phyloP scores from a whole-genome alignment of 371 early-diverging fungal genomes.

The Synchytrium microbalum region DNA sequence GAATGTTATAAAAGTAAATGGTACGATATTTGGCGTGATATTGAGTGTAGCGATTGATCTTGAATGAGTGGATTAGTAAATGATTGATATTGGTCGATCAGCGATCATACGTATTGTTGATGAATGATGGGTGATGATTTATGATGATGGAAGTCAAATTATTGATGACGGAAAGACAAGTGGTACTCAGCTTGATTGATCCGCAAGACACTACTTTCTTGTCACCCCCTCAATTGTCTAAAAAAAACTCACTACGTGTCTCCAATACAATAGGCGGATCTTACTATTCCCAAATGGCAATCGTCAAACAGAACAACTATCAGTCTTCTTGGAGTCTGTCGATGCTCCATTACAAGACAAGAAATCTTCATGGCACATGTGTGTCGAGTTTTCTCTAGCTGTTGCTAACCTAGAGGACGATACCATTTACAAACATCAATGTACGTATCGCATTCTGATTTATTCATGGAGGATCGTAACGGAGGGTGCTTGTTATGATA shows the following conservation, averaged over 20 bases:
- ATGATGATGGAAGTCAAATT: no score
- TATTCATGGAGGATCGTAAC: neutral
- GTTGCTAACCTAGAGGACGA: slow-evolving; percentile 72
- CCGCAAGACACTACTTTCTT: no score
- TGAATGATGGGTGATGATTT: no score
- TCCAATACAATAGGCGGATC: slow-evolving; percentile 75
- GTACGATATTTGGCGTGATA: neutral
- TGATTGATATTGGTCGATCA: no score
- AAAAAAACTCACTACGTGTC: no score
- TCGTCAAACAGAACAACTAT: slow-evolving; percentile 53
- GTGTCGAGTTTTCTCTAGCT: slow-evolving; percentile 76
- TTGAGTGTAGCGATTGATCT: neutral
- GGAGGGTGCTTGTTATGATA: no score
- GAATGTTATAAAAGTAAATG: neutral
- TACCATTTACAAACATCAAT: slow-evolving; percentile 47
- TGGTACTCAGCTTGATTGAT: no score
- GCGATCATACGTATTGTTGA: no score
- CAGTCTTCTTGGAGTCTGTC: slow-evolving; percentile 78
- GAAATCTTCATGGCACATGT: slow-evolving; percentile 69
- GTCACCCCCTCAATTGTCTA: no score
- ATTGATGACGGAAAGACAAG: no score
- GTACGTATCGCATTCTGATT: slow-evolving; percentile 35
- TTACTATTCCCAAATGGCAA: slow-evolving; percentile 90
- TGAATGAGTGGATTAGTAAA: no score
- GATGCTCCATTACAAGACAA: slow-evolving; percentile 47